Base-by-base conservation (phyloP, 805 yeast species). In the Ogataea trehalophila region DNA sequence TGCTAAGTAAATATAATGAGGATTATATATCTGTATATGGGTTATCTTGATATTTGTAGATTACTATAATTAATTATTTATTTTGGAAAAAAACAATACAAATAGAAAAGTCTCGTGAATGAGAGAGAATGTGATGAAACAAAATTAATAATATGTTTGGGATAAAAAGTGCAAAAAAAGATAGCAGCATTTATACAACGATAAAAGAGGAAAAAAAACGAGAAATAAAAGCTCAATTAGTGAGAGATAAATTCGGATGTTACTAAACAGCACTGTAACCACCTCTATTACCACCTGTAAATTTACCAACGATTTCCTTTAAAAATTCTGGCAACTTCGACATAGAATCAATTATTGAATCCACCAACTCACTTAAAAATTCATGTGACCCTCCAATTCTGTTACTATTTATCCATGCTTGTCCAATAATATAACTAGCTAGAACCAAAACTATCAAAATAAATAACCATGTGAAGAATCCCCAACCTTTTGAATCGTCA, bases 241-340 rank as follows among this genome's bases (percentile, higher is more conserved):
- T n/a, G 17, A n/a, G 17, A 35, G 18, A 36, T 17, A 7, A 18
- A 36, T 7, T 36, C 17, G 22, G 20, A 3, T 31, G 26, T 37
- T 4, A 20, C 69, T 72, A 91, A 11, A 94, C 95, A 34, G 97
- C 98, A 61, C 95, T 83, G 65, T 94, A 92, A 17, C 96, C 98
- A 26, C 95, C 95, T 63, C 96, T 77, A 41, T 74, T 68, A 20
- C 81, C 76, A 6, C 91, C 84, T 45, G 83, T 73, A 33, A 91
- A 64, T 58, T 78, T 88, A 43, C 77, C 78, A 38, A 80, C 69
- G 4, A 91, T 74, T 66, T 91, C 96, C 52, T 71, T 75, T 39
- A 78, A 55, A 51, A 91, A 83, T 14, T 76, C 76, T 6, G 94
- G 94, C 43, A 83, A 65, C 1, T 83, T 81, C 23, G 72, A 70